phyloP scores from a whole-genome alignment of 805 yeast species.

The Lipomyces kockii region DNA sequence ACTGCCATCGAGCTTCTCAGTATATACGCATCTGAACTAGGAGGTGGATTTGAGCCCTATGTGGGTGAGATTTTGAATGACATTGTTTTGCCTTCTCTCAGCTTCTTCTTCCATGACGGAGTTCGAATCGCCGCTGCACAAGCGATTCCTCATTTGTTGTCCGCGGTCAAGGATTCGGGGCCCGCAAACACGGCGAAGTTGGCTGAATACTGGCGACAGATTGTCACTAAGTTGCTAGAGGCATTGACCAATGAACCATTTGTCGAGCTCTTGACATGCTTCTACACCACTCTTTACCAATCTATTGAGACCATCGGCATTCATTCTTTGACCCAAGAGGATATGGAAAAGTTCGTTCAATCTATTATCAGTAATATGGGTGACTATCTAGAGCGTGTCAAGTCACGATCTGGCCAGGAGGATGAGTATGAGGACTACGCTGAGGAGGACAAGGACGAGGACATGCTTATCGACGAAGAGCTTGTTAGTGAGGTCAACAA shows the following conservation, averaged over 20 bases:
- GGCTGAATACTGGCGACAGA: slow-evolving; percentile 69
- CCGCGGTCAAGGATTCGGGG: slow-evolving; percentile 52
- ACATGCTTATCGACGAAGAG: slow-evolving; percentile 87
- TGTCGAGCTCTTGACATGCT: slow-evolving; percentile 77
- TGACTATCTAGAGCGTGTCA: slow-evolving; percentile 73
- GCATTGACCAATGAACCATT: slow-evolving; percentile 79
- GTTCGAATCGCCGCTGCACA: slow-evolving; percentile 91
- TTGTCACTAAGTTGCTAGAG: slow-evolving; percentile 67
- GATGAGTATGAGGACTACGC: slow-evolving; percentile 64
- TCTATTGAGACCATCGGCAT: slow-evolving; percentile 72
- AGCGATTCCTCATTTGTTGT: slow-evolving; percentile 75
- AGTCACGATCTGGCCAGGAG: slow-evolving; percentile 52
- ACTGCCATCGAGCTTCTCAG: slow-evolving; percentile 87
- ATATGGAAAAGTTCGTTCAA: slow-evolving; percentile 58
- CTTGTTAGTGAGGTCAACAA: slow-evolving; percentile 83
- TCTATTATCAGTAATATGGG: slow-evolving; percentile 64
- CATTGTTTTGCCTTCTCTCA: slow-evolving; percentile 84
- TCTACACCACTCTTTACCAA: slow-evolving; percentile 71
- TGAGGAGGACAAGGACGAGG: slow-evolving; percentile 81
- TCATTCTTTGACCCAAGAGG: slow-evolving; percentile 55
- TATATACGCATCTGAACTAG: slow-evolving; percentile 81
- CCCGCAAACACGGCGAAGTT: slow-evolving; percentile 57
- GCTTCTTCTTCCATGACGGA: slow-evolving; percentile 90
- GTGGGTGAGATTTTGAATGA: slow-evolving; percentile 77
- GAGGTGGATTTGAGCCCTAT: slow-evolving; percentile 80